phyloP scores from a whole-genome alignment of 495 filamentous ascomycete genomes.

The Tetracladium setigerum region DNA sequence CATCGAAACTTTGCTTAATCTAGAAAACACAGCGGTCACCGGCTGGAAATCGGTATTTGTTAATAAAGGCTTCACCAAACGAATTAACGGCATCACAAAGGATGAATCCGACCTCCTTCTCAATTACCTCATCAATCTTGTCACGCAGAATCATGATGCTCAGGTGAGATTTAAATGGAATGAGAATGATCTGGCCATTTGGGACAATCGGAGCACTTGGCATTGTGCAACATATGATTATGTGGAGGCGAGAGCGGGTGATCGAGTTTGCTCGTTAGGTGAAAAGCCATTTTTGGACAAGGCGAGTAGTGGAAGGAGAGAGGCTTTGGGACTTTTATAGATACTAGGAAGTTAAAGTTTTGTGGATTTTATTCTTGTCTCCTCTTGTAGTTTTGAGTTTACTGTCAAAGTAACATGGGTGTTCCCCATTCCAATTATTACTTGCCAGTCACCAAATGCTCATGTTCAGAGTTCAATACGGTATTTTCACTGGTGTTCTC shows the following conservation, averaged over 20 bases:
- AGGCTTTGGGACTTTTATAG: slow-evolving; percentile 26
- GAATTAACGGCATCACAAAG: slow-evolving; percentile 61
- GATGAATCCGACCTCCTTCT: slow-evolving; percentile 56
- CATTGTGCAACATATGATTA: slow-evolving; percentile 63
- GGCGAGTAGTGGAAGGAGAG: slow-evolving; percentile 47
- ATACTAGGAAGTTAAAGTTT: no score
- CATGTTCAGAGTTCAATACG: no score
- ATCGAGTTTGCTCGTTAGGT: slow-evolving; percentile 55
- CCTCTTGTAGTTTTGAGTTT: no score
- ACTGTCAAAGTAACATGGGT: no score
- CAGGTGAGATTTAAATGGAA: slow-evolving; percentile 65
- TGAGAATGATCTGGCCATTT: slow-evolving; percentile 60
- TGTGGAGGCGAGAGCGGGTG: slow-evolving; percentile 44
- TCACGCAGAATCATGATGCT: slow-evolving; percentile 71
- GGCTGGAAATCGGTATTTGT: slow-evolving; percentile 73
- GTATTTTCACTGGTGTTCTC: no score
- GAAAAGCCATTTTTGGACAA: slow-evolving; percentile 66
- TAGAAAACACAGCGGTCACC: slow-evolving; percentile 51
- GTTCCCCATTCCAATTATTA: no score
- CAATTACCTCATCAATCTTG: slow-evolving; percentile 51
- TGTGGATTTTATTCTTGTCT: no score
- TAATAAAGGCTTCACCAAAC: slow-evolving; percentile 51
- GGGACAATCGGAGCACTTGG: slow-evolving; percentile 69
- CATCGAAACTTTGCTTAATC: no score
- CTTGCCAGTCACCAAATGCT: no score